A percentile compares a stretch with the other conserved stretches of the same genome.
Conservation (phyloP, 164 flowering plant genomes). For the Berberis thunbergii region DNA sequence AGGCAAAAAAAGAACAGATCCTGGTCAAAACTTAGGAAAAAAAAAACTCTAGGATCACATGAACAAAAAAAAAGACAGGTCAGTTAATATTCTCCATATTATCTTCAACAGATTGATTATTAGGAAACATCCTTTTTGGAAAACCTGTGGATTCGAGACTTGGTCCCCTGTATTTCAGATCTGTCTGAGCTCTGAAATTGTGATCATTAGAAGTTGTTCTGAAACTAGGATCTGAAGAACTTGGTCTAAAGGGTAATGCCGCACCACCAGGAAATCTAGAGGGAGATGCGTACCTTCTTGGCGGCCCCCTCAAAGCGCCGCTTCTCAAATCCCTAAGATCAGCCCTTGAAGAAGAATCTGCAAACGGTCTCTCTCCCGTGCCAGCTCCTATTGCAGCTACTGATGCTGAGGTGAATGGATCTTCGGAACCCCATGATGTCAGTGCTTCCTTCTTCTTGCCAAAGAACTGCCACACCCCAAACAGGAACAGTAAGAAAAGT, state of each 20-base stretch:
- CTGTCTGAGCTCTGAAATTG: constrained; percentile 46
- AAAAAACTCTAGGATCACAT: neutral
- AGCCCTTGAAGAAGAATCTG: constrained; percentile 54
- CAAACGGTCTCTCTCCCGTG: constrained; percentile 44
- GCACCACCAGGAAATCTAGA: constrained; percentile 52
- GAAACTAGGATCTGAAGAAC: constrained; percentile 33
- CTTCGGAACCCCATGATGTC: constrained; percentile 87
- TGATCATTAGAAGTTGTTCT: constrained; percentile 49
- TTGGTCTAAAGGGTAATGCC: constrained; percentile 50
- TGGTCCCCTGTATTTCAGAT: constrained; percentile 65
- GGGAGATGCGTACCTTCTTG: constrained; percentile 74
- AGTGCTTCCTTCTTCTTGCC: constrained; percentile 89
- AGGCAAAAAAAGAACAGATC: too few species aligned
- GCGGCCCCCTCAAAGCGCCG: constrained; percentile 47
- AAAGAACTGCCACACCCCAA: constrained; percentile 84
- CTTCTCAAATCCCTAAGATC: constrained; percentile 63
- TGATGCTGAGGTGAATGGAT: constrained; percentile 58
- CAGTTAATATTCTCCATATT: constrained; percentile 20
- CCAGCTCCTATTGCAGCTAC: constrained; percentile 30
- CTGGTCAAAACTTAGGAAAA: too few species aligned
- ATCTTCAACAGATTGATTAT: constrained; percentile 47
- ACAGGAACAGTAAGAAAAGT: constrained; percentile 71
- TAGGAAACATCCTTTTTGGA: constrained; percentile 52
- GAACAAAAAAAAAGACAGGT: neutral
- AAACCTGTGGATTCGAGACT: constrained; percentile 49